phyloP scores from a whole-genome alignment of 768 basidiomycete species.

The Tylopilus subfusipes region DNA sequence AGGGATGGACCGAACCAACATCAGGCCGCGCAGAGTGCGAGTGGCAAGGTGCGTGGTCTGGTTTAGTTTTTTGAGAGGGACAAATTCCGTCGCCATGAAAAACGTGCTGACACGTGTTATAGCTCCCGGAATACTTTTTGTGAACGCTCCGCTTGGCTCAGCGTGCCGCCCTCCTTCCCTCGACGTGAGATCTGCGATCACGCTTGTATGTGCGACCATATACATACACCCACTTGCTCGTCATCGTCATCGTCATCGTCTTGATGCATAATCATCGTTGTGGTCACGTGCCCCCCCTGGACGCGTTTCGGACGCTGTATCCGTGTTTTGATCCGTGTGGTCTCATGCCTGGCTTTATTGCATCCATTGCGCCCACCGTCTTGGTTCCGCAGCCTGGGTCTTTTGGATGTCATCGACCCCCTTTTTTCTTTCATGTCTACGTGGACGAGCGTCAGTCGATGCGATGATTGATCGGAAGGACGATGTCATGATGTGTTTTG shows the following conservation, averaged over 20 bases:
- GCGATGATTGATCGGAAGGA: conserved; percentile 10
- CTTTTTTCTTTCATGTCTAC: background rate
- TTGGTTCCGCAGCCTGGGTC: background rate
- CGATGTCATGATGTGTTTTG: conserved; percentile 3
- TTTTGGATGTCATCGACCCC: background rate
- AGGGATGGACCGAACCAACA: conserved; percentile 83
- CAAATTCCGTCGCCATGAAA: background rate
- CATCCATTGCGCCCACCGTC: background rate
- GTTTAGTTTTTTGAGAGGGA: background rate
- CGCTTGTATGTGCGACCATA: background rate
- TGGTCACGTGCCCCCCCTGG: background rate
- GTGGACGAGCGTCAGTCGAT: conserved; percentile 2
- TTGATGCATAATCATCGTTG: conserved; percentile 1
- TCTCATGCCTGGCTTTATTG: background rate
- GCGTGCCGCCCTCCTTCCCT: background rate
- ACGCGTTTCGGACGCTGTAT: conserved; percentile 5
- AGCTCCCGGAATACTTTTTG: conserved; percentile 83
- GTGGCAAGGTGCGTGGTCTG: conserved; percentile 55
- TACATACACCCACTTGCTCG: background rate
- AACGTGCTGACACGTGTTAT: conserved; percentile 3
- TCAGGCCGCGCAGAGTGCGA: conserved; percentile 67
- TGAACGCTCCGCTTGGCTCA: conserved; percentile 19
- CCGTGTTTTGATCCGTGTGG: background rate
- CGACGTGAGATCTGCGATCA: conserved; percentile 11
- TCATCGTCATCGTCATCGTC: conserved; percentile 4